Evolutionary conservation across 1,284 basidiomycete genomes (phyloP), one percentile per base, ranked within the genome.

Genomic region (Ceratobasidium theobromae): DNA sequence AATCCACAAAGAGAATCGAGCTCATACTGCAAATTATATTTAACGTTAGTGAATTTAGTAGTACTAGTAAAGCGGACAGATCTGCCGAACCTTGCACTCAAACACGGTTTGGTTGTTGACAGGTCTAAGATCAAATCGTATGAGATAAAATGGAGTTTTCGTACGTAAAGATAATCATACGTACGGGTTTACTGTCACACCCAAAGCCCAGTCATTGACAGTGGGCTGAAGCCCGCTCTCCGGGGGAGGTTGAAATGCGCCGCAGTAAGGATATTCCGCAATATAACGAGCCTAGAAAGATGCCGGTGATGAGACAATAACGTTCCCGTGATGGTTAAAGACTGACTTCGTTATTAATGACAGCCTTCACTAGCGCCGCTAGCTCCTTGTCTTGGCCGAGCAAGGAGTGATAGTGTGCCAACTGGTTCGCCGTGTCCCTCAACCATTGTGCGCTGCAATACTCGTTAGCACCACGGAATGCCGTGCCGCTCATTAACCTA

Each of bases 1-100:
- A 90, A 90, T 5, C 86, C 84, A 69, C 86, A 87, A 0, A 90
- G 76, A 0, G 87, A 89, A 72, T 90, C 88, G 49, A 90, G 78
- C 72, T 90, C 88, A 71, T 88, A 90, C 87, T 88, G 68, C 28
- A 25, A 65, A 40, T 23, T 6, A 2, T 49, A 32, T 16, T 3
- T 54, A 35, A 11, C 12, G 9, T 41, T 16, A 57, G 16, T 40
- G 3, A 48, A 3, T 65, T 52, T 25, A 41, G 33, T 32, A n/a
- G 3, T 21, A 38, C n/a, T 38, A 32, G 27, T 32, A 16, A 45
- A 21, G 41, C 30, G 18, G 3, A 14, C 48, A n/a, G 14, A 16
- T 30, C 6, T 6, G 18, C 32, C 67, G 54, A 65, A 86, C 87
- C 79, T 90, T 90, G 84, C 88, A 90, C 74, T 90, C 88, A 70